Percentiles rank a stretch among this genome's conserved stretches.
Conservation (phyloP, 2,329 filamentous ascomycete genomes). For the Cordyceps tenuipes region DNA sequence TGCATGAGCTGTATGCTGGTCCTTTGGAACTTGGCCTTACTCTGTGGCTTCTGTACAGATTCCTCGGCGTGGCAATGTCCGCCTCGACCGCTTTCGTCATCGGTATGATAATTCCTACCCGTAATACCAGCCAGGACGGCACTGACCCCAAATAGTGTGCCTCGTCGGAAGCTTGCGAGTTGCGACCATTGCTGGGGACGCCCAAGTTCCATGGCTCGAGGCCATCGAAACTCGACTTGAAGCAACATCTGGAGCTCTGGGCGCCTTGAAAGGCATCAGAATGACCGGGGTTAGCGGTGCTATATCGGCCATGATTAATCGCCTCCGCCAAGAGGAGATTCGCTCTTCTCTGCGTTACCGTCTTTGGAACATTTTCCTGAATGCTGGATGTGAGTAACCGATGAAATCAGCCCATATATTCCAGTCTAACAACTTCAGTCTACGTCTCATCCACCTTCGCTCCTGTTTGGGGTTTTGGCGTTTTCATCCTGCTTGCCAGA, state of each 20-base stretch:
- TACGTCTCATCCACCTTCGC: slow-evolving; percentile 14
- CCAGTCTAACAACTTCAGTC: background rate
- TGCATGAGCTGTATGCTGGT: slow-evolving; percentile 28
- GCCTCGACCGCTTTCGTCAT: slow-evolving; percentile 18
- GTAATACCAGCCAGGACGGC: background rate
- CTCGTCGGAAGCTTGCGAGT: slow-evolving; percentile 16
- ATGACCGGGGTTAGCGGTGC: slow-evolving; percentile 31
- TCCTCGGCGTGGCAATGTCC: slow-evolving; percentile 17
- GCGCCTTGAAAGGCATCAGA: slow-evolving; percentile 32
- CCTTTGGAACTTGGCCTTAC: slow-evolving; percentile 27
- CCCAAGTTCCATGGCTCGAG: slow-evolving; percentile 20
- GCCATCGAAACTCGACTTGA: slow-evolving; percentile 20
- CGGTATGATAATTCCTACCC: slow-evolving; percentile 1
- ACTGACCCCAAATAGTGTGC: background rate
- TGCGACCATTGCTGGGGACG: slow-evolving; percentile 16
- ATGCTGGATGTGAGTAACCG: slow-evolving; percentile 13
- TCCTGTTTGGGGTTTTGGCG: slow-evolving; percentile 16
- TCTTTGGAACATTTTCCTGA: slow-evolving; percentile 14
- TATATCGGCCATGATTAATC: slow-evolving; percentile 24
- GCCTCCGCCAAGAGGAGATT: slow-evolving; percentile 29
- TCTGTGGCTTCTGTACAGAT: slow-evolving; percentile 25
- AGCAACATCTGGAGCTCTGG: slow-evolving; percentile 18
- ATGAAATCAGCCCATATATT: background rate
- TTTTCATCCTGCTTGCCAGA: slow-evolving; percentile 14
- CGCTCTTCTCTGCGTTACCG: slow-evolving; percentile 21